Conservation (phyloP, 495 filamentous ascomycete species). For the Penicillium simplicissimum region DNA sequence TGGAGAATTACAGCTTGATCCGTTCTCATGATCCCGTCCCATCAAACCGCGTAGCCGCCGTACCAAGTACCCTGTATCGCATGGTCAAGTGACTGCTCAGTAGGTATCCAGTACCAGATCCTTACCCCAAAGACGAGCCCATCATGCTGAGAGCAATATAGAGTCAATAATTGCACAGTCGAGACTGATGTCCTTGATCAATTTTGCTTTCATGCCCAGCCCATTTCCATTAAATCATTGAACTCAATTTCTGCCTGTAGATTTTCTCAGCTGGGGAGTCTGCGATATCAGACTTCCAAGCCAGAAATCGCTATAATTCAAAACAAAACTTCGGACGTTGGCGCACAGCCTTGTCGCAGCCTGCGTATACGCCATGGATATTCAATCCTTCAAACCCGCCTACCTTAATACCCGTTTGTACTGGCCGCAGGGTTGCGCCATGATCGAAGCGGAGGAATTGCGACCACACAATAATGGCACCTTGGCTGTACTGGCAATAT, state of each 20-base stretch:
- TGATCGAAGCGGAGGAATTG: slow-evolving; percentile 1
- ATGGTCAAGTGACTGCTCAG: slow-evolving; percentile 18
- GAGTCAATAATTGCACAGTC: background rate
- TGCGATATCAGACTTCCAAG: background rate
- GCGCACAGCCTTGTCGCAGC: background rate
- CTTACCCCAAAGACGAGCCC: background rate
- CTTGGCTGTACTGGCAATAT: slow-evolving; percentile 15
- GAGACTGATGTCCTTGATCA: background rate
- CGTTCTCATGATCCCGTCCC: background rate
- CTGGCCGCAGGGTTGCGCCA: slow-evolving; percentile 9
- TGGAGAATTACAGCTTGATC: slow-evolving; percentile 24
- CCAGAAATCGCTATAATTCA: background rate
- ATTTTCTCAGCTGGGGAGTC: background rate
- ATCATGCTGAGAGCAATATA: background rate
- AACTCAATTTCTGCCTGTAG: background rate
- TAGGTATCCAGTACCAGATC: slow-evolving; percentile 19
- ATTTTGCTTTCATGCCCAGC: background rate
- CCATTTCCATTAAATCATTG: background rate
- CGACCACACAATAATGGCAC: slow-evolving; percentile 10
- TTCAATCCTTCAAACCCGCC: background rate
- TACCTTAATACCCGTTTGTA: background rate
- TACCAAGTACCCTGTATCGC: slow-evolving; percentile 24
- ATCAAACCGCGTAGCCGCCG: slow-evolving; percentile 28
- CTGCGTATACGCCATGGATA: background rate
- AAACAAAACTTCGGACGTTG: background rate